phyloP scores from a whole-genome alignment of 2,329 filamentous ascomycete species.

The Alternaria alternata region DNA sequence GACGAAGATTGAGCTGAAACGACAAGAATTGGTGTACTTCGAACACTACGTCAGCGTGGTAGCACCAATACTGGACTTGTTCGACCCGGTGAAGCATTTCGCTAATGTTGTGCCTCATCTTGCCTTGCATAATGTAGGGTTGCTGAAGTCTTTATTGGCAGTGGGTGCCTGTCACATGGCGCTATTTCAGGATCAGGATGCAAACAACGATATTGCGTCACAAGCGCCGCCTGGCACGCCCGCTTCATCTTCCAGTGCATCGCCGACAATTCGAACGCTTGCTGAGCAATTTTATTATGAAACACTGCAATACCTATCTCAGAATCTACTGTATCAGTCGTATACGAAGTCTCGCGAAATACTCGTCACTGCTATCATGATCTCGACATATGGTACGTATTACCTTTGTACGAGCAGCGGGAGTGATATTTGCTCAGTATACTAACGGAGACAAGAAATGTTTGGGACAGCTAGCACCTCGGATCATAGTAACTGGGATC shows the following conservation, averaged over 20 bases:
- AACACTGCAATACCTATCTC: slow-evolving; percentile 67
- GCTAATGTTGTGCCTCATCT: slow-evolving; percentile 43
- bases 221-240: slow-evolving; percentile 35
- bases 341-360: slow-evolving; percentile 67
- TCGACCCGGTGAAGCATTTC: slow-evolving; percentile 53
- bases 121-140: slow-evolving; percentile 62
- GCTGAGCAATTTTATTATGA: slow-evolving; percentile 66
- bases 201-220: slow-evolving; percentile 30
- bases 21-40: slow-evolving; percentile 50
- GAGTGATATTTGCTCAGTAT: not conserved
- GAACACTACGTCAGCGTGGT: slow-evolving; percentile 50
- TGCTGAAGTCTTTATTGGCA: slow-evolving; percentile 63
- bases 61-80: slow-evolving; percentile 54
- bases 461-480: slow-evolving; percentile 60
- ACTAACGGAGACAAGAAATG: slow-evolving; percentile 58
- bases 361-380: slow-evolving; percentile 65
- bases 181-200: slow-evolving; percentile 43
- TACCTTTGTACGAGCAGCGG: not conserved
- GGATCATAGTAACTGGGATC: slow-evolving; percentile 63
- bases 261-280: slow-evolving; percentile 44
- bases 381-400: slow-evolving; percentile 61
- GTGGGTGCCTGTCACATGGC: slow-evolving; percentile 62
- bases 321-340: slow-evolving; percentile 64
- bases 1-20: slow-evolving; percentile 36
- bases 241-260: slow-evolving; percentile 20